A percentile compares a stretch with the other conserved stretches of the same genome.
phyloP scores from a whole-genome alignment of 768 basidiomycete genomes.

The Collybia sordida region DNA sequence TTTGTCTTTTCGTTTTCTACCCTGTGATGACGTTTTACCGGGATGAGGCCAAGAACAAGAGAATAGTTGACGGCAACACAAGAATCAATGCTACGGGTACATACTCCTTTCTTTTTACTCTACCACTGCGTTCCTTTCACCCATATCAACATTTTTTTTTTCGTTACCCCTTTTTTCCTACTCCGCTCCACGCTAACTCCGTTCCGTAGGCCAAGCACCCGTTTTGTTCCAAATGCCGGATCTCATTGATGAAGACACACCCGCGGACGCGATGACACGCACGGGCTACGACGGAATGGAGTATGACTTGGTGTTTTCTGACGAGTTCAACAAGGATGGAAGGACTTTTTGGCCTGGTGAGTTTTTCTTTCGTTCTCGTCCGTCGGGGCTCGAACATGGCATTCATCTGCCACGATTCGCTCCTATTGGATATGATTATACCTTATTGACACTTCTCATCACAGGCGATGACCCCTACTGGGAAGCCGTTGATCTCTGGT shows the following conservation, averaged over 20 bases:
- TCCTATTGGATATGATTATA: too few relatives aligned
- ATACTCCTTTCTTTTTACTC: slow-evolving; percentile 7
- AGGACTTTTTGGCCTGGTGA: slow-evolving; percentile 21
- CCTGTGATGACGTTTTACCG: slow-evolving; percentile 62
- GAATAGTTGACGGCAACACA: slow-evolving; percentile 62
- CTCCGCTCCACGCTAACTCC: slow-evolving; percentile 10
- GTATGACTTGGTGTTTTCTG: slow-evolving; percentile 69
- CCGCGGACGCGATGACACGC: slow-evolving; percentile 51
- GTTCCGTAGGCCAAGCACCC: slow-evolving; percentile 56
- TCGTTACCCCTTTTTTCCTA: not conserved
- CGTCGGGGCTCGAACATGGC: too few relatives aligned
- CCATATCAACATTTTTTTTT: not conserved
- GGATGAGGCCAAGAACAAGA: slow-evolving; percentile 32
- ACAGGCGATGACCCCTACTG: slow-evolving; percentile 65
- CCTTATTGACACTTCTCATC: slow-evolving; percentile 39
- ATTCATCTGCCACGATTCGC: too few relatives aligned
- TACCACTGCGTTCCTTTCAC: not conserved
- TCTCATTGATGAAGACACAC: slow-evolving; percentile 74
- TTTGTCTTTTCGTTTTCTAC: slow-evolving; percentile 80
- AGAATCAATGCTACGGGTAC: slow-evolving; percentile 56
- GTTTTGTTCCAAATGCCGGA: slow-evolving; percentile 55
- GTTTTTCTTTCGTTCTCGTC: too few relatives aligned
- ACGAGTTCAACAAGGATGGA: slow-evolving; percentile 67
- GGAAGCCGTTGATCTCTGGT: slow-evolving; percentile 76
- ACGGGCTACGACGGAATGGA: slow-evolving; percentile 71